Evolutionary conservation across 192 early-diverging fungal species (phyloP).

Genomic region (Coemansia sp.): DNA sequence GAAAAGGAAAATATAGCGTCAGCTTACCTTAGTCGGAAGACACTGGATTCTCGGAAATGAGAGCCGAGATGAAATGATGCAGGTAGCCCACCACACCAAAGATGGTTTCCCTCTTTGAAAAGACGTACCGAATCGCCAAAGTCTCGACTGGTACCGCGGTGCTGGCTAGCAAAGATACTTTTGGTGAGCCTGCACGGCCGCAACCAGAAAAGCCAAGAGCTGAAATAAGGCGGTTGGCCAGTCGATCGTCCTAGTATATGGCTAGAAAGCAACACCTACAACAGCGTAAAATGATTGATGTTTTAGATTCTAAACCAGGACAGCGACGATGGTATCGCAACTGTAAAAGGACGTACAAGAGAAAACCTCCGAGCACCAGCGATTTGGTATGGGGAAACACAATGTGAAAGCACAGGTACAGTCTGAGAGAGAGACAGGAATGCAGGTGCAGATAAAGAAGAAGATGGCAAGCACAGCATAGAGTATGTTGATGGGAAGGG

Average conservation of each 20-base stretch:
- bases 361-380: too few relatives aligned
- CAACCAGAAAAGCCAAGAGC: not conserved
- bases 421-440: not conserved
- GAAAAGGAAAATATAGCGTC: not conserved
- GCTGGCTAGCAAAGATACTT: too few relatives aligned
- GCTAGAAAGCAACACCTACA: not conserved
- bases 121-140: not conserved
- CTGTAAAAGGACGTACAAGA: too few relatives aligned
- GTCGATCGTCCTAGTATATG: not conserved
- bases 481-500: not conserved
- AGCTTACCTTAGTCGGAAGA: conserved; percentile 7
- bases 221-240: not conserved
- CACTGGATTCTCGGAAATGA: conserved; percentile 5
- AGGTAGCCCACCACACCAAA: not conserved
- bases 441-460: not conserved
- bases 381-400: too few relatives aligned
- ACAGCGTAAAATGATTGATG: not conserved
- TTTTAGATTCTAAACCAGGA: not conserved
- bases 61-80: not conserved
- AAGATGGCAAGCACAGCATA: not conserved
- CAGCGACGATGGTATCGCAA: too few relatives aligned
- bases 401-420: too few relatives aligned
- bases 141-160: not conserved
- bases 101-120: not conserved
- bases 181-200: too few relatives aligned